A percentile compares a stretch with the other conserved stretches of the same genome.
phyloP scores from a whole-genome alignment of 73 alveolate species.

The Effrenium voratum region DNA sequence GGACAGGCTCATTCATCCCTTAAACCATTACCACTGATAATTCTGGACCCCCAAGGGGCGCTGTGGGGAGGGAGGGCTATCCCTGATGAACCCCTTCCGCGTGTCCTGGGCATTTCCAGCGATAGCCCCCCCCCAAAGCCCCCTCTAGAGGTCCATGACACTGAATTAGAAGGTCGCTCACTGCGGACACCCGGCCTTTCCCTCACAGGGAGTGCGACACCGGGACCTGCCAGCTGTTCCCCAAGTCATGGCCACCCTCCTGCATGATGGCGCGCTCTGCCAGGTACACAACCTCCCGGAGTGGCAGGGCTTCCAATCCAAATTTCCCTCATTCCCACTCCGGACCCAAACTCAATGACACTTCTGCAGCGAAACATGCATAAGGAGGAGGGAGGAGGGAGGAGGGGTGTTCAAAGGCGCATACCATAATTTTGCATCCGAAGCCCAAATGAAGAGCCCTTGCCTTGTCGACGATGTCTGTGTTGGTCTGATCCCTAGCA shows the following conservation, averaged over 20 bases:
- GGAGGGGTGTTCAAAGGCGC: background rate
- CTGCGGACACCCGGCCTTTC: background rate
- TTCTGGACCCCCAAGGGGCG: too few relatives aligned
- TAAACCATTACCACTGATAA: too few relatives aligned
- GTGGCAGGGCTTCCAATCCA: background rate
- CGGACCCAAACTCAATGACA: background rate
- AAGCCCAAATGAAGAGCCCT: background rate
- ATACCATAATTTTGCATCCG: background rate
- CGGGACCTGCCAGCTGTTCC: constrained; percentile 40
- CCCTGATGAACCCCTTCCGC: too few relatives aligned
- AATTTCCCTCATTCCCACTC: background rate
- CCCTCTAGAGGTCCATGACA: too few relatives aligned
- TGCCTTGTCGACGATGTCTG: constrained; percentile 57
- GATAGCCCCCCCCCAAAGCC: too few relatives aligned
- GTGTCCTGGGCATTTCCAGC: too few relatives aligned
- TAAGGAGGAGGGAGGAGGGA: background rate
- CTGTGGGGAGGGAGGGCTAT: too few relatives aligned
- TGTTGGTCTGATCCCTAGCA: constrained; percentile 36
- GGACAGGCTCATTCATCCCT: too few relatives aligned
- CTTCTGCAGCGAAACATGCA: background rate
- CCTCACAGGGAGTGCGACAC: constrained; percentile 16
- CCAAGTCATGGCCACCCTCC: constrained; percentile 82
- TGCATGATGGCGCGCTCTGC: constrained; percentile 69
- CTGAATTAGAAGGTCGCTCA: too few relatives aligned
- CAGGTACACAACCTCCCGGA: constrained; percentile 30